Percentiles rank a stretch among this genome's conserved stretches.
Evolutionary conservation across 2,329 filamentous ascomycete genomes (phyloP).

Genomic region (Cordyceps javanica): DNA sequence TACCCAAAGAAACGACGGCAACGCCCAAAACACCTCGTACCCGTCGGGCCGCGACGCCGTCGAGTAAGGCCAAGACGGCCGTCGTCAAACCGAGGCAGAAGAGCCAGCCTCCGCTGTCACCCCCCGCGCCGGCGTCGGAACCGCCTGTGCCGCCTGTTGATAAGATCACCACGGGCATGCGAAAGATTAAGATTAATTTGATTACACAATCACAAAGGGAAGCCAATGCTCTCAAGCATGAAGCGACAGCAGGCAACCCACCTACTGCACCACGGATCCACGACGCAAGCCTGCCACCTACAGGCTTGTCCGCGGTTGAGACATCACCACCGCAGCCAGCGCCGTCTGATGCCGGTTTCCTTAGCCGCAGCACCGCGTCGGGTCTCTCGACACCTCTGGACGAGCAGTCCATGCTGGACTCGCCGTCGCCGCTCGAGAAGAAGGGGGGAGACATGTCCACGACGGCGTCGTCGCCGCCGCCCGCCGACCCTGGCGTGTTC

Average conservation of each 20-base stretch:
- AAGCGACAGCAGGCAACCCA: not conserved
- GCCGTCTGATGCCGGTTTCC: conserved; percentile 19
- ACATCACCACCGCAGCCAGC: conserved; percentile 8
- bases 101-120: not conserved
- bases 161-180: conserved; percentile 51
- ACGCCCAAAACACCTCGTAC: conserved; percentile 16
- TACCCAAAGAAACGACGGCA: conserved; percentile 32
- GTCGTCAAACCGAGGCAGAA: conserved; percentile 13
- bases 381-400: not conserved
- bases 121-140: conserved; percentile 6
- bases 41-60: conserved; percentile 9
- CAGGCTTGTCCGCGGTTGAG: not conserved
- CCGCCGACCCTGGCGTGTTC: conserved; percentile 35
- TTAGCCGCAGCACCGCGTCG: conserved; percentile 24
- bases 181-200: conserved; percentile 57
- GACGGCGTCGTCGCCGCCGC: conserved; percentile 10
- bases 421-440: conserved; percentile 6
- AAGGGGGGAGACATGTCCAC: conserved; percentile 2
- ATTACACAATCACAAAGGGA: conserved; percentile 54
- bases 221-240: conserved; percentile 24
- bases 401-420: conserved; percentile 5
- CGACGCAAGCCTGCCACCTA: not conserved
- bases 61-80: conserved; percentile 15
- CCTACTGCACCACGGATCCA: not conserved
- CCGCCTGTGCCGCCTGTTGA: conserved; percentile 31